Base-by-base conservation (phyloP, 1,284 basidiomycete species). In the Boletellus deceptivus region DNA sequence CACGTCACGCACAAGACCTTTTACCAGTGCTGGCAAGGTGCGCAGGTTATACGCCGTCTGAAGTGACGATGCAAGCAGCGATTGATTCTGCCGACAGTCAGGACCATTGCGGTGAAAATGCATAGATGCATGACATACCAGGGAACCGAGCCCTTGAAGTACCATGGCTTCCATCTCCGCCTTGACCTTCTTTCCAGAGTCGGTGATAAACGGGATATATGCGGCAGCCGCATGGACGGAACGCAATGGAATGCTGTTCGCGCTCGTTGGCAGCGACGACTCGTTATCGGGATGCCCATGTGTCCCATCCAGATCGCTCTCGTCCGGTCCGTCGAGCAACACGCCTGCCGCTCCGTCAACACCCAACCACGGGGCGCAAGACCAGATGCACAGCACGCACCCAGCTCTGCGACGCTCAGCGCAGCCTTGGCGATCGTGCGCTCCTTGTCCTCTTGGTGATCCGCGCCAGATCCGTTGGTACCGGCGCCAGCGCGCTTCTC, bases 21-120 rank as follows among this genome's bases (percentile, higher is more conserved):
- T 82, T 1, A 98, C 91, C 3, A 98, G 80, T 18, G 84, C 78
- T 0, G 94, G 90, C 3, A 98, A 76, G 7, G 92, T 83, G 22
- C 88, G 79, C 7, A 99, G 80, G 66, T 98, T 98, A 70, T 93
- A 90, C 3, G 95, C 93, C 0, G 93, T 97, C 75, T 98, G 96
- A 8, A 98, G 78, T 0, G 93, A 91, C 3, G 91, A 92, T 0
- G 92, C 91, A 1, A 99, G 78, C 22, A 96, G 73, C 1, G 92
- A 84, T 69, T 92, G 92, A 61, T 97, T 90, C 91, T 95, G 39
- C 34, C 48, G 8, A 16, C 31, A 11, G 29, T 57, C 53, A 50
- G 17, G 11, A 25, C 22, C n/a, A 13, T 20, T 35, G 24, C 17
- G 20, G 46, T 16, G 9, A 25, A 17, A 27, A 24, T 52, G 46